Conservation (phyloP, 1,284 basidiomycete species). For the Trichosporon asahii region DNA sequence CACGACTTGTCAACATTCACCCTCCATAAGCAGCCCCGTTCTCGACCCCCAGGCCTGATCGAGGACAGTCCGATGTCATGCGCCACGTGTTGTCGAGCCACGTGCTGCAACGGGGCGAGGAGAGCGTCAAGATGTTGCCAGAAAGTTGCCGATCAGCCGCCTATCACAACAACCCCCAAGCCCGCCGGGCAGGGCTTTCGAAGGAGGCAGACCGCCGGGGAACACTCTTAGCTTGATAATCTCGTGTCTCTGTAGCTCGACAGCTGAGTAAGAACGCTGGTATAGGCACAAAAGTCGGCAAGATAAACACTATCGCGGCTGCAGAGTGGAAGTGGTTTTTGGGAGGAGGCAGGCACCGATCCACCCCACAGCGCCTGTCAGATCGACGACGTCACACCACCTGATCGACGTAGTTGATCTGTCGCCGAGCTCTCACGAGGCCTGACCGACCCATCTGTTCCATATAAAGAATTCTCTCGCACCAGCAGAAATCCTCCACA, state of each 20-base stretch:
- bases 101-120: background rate
- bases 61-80: background rate
- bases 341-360: no score
- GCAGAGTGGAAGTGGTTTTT: background rate
- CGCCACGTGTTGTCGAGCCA: background rate
- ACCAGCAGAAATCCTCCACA: background rate
- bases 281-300: background rate
- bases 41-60: slow-evolving; percentile 7
- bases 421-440: background rate
- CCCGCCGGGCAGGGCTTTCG: background rate
- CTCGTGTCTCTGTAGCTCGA: background rate
- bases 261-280: background rate
- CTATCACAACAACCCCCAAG: background rate
- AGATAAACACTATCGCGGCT: background rate
- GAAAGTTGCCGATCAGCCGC: background rate
- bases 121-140: background rate
- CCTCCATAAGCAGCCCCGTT: background rate
- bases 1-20: background rate
- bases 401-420: background rate
- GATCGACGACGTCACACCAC: background rate
- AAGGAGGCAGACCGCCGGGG: background rate
- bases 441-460: background rate
- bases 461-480: background rate
- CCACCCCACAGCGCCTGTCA: no score
- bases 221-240: background rate